Evolutionary conservation across 345 rosid species (phyloP).

Genomic region (Ailanthus altissimus): DNA sequence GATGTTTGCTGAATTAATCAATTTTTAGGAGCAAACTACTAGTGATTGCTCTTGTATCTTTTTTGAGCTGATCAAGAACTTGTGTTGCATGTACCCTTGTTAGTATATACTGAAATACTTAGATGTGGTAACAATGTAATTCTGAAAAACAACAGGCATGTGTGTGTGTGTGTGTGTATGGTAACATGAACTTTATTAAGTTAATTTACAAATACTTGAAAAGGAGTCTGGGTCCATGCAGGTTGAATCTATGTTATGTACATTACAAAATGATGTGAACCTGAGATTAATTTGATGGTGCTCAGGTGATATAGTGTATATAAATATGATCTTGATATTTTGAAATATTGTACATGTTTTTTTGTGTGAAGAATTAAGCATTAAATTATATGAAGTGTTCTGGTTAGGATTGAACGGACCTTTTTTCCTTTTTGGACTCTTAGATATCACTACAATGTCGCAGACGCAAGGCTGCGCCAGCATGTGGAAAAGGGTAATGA

Average conservation of each 20-base stretch:
- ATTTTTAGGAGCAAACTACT: not conserved
- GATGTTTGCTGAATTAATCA: not conserved
- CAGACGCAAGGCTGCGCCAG: slow-evolving; percentile 71
- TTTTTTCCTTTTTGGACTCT: slow-evolving; percentile 30
- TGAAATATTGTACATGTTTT: not conserved
- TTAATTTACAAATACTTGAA: not conserved
- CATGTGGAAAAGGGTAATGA: slow-evolving; percentile 94
- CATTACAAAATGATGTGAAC: not conserved
- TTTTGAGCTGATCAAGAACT: too few species aligned
- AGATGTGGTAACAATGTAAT: too few species aligned
- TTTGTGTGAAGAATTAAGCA: not conserved
- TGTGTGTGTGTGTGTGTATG: too few species aligned
- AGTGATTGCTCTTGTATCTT: not conserved
- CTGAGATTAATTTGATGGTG: not conserved
- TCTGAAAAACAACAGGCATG: too few species aligned
- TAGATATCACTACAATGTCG: slow-evolving; percentile 96
- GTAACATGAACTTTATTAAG: not conserved
- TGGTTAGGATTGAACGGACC: slow-evolving; percentile 8
- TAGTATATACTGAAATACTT: too few species aligned
- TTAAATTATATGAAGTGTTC: not conserved
- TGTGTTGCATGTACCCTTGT: too few species aligned
- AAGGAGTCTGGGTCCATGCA: not conserved
- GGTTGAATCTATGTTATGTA: not conserved
- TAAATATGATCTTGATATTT: not conserved
- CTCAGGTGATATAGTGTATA: not conserved